Conservation (phyloP, 176 grass and related monocot species). For the Aechmea fasciata region DNA sequence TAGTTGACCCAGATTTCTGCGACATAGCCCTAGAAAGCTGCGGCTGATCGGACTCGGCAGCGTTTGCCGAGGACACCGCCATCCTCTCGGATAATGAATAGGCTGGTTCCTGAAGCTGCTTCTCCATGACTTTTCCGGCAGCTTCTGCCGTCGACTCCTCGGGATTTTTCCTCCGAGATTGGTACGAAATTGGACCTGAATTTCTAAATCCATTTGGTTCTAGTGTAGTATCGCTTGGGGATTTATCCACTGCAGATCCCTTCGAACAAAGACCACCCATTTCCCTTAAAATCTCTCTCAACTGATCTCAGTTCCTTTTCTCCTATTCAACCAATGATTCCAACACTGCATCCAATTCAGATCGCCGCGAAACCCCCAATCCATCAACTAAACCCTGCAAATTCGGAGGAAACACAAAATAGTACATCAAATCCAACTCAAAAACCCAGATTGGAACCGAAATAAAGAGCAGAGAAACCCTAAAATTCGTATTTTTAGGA, state of each 20-base stretch:
- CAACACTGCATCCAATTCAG: neutral
- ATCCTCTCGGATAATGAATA: slow-evolving; percentile 35
- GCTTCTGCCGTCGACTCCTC: neutral
- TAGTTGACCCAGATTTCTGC: slow-evolving; percentile 46
- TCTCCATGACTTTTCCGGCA: slow-evolving; percentile 9
- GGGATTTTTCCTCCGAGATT: slow-evolving; percentile 11
- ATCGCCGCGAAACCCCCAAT: neutral
- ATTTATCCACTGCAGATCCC: slow-evolving; percentile 79
- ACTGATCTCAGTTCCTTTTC: neutral
- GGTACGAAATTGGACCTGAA: slow-evolving; percentile 10
- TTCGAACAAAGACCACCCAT: slow-evolving; percentile 90
- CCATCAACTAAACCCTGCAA: neutral
- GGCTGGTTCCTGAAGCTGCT: slow-evolving; percentile 32
- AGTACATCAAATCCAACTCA: neutral
- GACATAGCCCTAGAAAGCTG: slow-evolving; percentile 49
- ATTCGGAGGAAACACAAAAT: neutral
- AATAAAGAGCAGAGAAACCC: neutral
- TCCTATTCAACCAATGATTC: neutral
- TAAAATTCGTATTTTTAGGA: neutral
- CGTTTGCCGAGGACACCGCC: slow-evolving; percentile 15
- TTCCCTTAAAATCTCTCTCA: neutral
- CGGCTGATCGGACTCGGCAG: slow-evolving; percentile 21
- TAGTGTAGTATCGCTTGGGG: slow-evolving; percentile 63
- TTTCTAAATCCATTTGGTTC: slow-evolving; percentile 33
- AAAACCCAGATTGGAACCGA: neutral